Evolutionary conservation across 371 early-diverging fungal species (phyloP), one percentile per base, ranked within the genome.

Genomic region (Smittium culicis): DNA sequence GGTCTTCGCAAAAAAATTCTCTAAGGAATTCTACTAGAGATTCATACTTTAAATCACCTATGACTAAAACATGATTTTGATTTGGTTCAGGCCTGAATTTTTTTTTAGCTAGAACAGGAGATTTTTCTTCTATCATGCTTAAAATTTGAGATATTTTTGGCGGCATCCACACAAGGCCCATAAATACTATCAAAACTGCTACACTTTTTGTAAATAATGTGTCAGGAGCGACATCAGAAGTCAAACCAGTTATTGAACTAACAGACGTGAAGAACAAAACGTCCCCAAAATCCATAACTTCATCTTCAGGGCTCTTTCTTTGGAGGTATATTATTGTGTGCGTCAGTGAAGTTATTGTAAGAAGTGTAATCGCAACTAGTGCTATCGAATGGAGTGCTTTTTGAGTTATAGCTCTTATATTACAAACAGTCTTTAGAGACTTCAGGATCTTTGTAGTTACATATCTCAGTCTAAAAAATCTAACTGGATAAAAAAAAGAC

Each of bases 1-100:
- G 84, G 67, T 84, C 84, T 66, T 80, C 79, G 67, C 85, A 87
- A 67, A 83, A 87, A 68, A 87, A 87, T 73, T 87, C 88, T 63
- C 84, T 77, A 68, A 87, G 69, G 34, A 87, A 87, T 68, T 83
- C 85, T 5, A 74, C 72, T 64, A 87, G 67, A 34, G 79, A 71
- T 0, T 69, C 68, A 57, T 77, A 69, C 66, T 83, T 81, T 55
- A 87, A 77, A 59, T 79, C 76, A 32, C 88, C 88, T 30, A 79
- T 74, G 25, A 88, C 76, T n/a, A 87, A 69, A 8, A 88, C 82
- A 66, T 87, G 88, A 30, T 71, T 69, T 66, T 75, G 76, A 67
- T 76, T 74, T 2, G 68, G 34, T 54, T 79, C 73, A 24, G 72
- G 66, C 61, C 71, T 69, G 64, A 73, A 87, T 1, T 69, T 64